A percentile compares a stretch with the other conserved stretches of the same genome.
Conservation (phyloP, 768 basidiomycete genomes). For the Xerocomus brunneocitrinus region DNA sequence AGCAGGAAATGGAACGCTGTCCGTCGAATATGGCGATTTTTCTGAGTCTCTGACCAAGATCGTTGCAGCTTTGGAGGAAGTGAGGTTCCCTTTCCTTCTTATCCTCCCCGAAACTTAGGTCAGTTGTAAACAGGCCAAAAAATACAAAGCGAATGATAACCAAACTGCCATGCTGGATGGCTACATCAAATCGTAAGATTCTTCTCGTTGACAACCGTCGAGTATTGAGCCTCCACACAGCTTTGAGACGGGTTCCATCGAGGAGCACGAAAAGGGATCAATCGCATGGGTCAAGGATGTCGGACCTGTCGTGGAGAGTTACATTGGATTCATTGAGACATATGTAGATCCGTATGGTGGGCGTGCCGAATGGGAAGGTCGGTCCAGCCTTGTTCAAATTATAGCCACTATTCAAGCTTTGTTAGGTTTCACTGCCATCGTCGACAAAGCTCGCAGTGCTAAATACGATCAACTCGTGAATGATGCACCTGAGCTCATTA, state of each 20-base stretch:
- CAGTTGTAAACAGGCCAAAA: conserved; percentile 50
- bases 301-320: conserved; percentile 83
- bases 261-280: conserved; percentile 75
- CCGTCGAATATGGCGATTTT: conserved; percentile 75
- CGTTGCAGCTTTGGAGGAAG: conserved; percentile 57
- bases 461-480: conserved; percentile 79
- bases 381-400: neutral
- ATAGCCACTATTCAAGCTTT: neutral
- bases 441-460: conserved; percentile 76
- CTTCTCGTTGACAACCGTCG: neutral
- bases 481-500: conserved; percentile 72
- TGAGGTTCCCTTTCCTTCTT: conserved; percentile 15
- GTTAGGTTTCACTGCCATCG: conserved; percentile 83
- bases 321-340: conserved; percentile 84
- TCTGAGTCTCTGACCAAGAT: conserved; percentile 50
- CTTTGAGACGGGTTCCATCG: conserved; percentile 74
- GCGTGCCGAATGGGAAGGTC: conserved; percentile 93
- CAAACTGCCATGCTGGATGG: conserved; percentile 70
- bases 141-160: conserved; percentile 67
- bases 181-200: conserved; percentile 70
- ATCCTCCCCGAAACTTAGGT: neutral
- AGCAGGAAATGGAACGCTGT: conserved; percentile 46
- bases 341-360: conserved; percentile 88
- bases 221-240: conserved; percentile 21
- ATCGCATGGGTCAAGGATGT: conserved; percentile 82